Conservation (phyloP, 2,329 filamentous ascomycete species). For the Aspergillus novoparasiticus region DNA sequence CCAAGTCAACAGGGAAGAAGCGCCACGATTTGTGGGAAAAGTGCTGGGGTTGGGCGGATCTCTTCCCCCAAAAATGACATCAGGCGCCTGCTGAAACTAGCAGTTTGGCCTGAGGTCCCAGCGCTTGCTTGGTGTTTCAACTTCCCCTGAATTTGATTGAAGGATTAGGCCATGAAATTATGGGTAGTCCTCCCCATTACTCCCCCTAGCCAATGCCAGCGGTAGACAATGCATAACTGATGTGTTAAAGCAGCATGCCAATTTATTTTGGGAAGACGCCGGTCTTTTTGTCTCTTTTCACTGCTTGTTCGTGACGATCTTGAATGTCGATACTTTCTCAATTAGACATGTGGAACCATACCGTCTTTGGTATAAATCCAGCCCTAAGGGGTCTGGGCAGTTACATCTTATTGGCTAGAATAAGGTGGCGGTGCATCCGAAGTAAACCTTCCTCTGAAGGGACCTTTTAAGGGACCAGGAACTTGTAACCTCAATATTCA, state of each 20-base stretch:
- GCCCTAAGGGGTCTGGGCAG: neutral
- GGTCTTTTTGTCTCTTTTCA: neutral
- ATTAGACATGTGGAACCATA: neutral
- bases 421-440: neutral
- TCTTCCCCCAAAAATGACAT: conserved; percentile 32
- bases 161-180: neutral
- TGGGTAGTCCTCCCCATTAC: neutral
- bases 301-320: neutral
- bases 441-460: neutral
- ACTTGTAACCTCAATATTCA: neutral
- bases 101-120: conserved; percentile 3
- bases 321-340: neutral
- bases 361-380: neutral
- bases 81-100: conserved; percentile 40
- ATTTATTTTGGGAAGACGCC: neutral
- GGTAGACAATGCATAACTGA: neutral
- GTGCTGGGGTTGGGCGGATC: conserved; percentile 27
- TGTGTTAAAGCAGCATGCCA: neutral
- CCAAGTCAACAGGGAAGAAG: conserved; percentile 16
- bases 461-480: neutral
- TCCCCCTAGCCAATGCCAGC: neutral
- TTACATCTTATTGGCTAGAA: neutral
- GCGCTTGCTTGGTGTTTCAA: conserved; percentile 9
- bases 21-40: conserved; percentile 32
- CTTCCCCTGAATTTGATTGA: conserved; percentile 3